Evolutionary conservation across 2,329 filamentous ascomycete genomes (phyloP), one percentile per base, ranked within the genome.

Genomic region (Biscogniauxia sp.): DNA sequence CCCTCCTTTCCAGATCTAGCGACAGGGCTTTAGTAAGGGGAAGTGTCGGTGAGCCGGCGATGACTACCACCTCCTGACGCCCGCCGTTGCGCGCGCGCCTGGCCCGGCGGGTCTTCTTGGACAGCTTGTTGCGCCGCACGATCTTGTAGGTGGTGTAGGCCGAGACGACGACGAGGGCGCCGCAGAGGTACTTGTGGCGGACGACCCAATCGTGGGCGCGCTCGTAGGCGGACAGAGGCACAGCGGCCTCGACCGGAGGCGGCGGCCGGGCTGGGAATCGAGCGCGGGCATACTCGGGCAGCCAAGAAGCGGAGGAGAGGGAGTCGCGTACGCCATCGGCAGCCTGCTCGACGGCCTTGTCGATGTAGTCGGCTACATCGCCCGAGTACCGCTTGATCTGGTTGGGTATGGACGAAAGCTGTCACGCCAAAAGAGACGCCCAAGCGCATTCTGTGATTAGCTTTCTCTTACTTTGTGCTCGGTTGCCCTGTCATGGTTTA

Each of bases 1-100:
- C 95, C 65, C 93, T 87, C 61, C 93, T 84, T 77, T 98, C 95
- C 67, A 99, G 81, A 72, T 99, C 95, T 54, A 93, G 78, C 1
- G 92, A 88, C 57, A 98, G 80, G 11, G 92, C 92, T 70, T 88
- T 89, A 6, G 92, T 94, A 71, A 97, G 82, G 17, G 93, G 90
- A 69, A 96, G 88, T 55, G 89, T 86, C 2, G 92, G 90, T 20
- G 92, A 93, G n/a, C 94, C 94, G 20, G 93, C 93, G 64, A 98
- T 84, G 26, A 98, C 90, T 73, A 87, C 80, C 5, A 98, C 94
- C 75, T 99, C 95, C 65, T 89, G 87, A 57, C 95, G 85, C 3
- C 91, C 92, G 23, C 95, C 95, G 77, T 92, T 96, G 55, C 84
- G 83, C 2, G 92, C 91, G 58, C 90, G 87, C 76, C 84, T 88